These are phyloP conservation scores for Russula foetens DNA, from an alignment of 768 basidiomycete genomes.

Conservation along the genomic window DNA sequence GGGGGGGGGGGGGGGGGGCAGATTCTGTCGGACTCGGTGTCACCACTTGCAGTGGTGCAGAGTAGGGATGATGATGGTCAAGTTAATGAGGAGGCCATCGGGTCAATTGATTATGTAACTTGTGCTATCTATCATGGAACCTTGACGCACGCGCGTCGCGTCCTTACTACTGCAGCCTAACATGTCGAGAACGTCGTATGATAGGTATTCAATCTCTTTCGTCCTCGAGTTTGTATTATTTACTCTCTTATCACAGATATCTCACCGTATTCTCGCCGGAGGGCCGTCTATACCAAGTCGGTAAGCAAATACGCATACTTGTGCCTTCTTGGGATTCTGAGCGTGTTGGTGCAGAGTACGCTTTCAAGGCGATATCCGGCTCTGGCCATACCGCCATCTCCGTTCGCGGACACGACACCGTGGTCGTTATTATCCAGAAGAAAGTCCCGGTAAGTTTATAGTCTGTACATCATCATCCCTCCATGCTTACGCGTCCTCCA, in stretches of 20 bases:
- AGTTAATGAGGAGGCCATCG: too few species aligned
- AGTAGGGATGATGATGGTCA: too few species aligned
- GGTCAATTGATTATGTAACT: too few species aligned
- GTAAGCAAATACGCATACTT: slow-evolving; percentile 37
- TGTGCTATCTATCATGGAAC: too few species aligned
- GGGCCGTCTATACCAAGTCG: slow-evolving; percentile 98
- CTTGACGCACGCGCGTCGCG: too few species aligned
- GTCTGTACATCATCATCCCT: neutral
- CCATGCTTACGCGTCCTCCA: slow-evolving; percentile 27
- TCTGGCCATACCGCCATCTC: slow-evolving; percentile 92
- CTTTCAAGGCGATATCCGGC: slow-evolving; percentile 98
- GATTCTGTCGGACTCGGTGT: too few species aligned
- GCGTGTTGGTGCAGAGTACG: slow-evolving; percentile 65
- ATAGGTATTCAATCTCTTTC: slow-evolving; percentile 43
- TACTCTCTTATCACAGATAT: slow-evolving; percentile 44
- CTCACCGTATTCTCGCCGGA: slow-evolving; percentile 97
- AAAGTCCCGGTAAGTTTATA: slow-evolving; percentile 73
- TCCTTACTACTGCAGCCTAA: too few species aligned
- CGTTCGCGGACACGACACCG: slow-evolving; percentile 89
- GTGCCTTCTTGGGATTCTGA: neutral
- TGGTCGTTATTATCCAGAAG: slow-evolving; percentile 95
- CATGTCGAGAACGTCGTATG: slow-evolving; percentile 95
- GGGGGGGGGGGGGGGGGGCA: too few species aligned
- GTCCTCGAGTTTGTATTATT: neutral
- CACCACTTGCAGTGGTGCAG: too few species aligned